These are phyloP conservation scores for Exophiala xenobiotica DNA, from an alignment of 2,329 filamentous ascomycete species.

Conservation along the genomic window DNA sequence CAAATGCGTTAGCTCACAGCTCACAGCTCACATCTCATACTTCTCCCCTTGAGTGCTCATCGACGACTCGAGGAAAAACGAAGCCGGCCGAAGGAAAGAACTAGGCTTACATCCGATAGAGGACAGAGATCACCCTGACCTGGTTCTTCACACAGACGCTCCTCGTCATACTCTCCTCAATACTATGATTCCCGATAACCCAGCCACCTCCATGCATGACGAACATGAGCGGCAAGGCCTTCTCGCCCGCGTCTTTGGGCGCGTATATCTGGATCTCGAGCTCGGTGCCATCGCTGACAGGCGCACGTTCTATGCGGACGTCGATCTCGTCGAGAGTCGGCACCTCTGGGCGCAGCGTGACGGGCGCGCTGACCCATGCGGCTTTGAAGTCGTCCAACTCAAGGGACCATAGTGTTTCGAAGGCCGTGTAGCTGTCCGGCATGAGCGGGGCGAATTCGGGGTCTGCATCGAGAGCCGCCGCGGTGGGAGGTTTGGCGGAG, in stretches of 20 bases:
- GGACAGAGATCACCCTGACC: conserved; percentile 2
- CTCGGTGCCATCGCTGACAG: conserved; percentile 2
- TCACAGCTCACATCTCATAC: too few relatives aligned
- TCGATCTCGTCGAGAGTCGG: background rate
- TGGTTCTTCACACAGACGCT: conserved; percentile 2
- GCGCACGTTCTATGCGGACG: background rate
- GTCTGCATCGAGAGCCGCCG: background rate
- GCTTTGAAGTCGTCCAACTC: background rate
- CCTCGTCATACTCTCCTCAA: conserved; percentile 2
- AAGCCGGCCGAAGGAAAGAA: background rate
- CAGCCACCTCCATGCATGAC: conserved; percentile 12
- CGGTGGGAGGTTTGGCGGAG: background rate
- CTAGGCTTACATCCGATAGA: conserved; percentile 6
- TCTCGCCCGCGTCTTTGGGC: background rate
- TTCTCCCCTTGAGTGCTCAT: too few relatives aligned
- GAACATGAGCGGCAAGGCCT: conserved; percentile 3
- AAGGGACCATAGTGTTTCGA: background rate
- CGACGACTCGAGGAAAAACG: too few relatives aligned
- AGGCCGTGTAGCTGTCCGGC: background rate
- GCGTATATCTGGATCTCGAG: conserved; percentile 7
- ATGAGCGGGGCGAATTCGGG: background rate
- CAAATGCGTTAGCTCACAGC: too few relatives aligned
- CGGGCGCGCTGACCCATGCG: background rate
- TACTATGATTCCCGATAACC: conserved; percentile 2
- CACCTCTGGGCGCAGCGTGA: background rate